Conservation (phyloP, 2,329 filamentous ascomycete species). For the Berkeleyomyces basicola region DNA sequence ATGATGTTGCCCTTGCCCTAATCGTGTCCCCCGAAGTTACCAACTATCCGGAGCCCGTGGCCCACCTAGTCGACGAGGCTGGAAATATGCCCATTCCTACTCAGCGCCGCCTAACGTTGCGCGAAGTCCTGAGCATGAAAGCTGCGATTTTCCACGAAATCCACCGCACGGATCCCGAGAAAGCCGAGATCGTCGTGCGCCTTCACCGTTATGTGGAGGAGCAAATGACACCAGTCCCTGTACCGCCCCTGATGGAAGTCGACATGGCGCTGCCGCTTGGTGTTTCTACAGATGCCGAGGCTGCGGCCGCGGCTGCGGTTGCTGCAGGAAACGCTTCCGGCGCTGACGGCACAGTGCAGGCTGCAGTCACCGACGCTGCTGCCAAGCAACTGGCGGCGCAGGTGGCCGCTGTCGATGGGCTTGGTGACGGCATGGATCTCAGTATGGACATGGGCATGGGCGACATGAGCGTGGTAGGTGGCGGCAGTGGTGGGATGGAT, state of each 20-base stretch:
- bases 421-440: constrained; percentile 1
- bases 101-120: constrained; percentile 38
- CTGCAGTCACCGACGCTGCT: constrained; percentile 24
- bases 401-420: constrained; percentile 24
- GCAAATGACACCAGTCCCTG: constrained; percentile 35
- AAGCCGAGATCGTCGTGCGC: constrained; percentile 46
- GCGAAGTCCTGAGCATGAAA: constrained; percentile 40
- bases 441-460: constrained; percentile 8
- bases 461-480: constrained; percentile 3
- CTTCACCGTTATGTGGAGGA: constrained; percentile 48
- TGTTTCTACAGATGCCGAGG: constrained; percentile 19
- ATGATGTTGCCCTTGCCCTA: constrained; percentile 53
- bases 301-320: constrained; percentile 13
- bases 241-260: constrained; percentile 25
- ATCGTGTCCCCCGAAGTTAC: constrained; percentile 49
- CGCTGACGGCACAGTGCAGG: constrained; percentile 26
- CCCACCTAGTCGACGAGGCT: constrained; percentile 22
- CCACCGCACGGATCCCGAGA: constrained; percentile 36
- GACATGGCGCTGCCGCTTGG: constrained; percentile 27
- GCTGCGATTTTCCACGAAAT: constrained; percentile 40
- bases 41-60: constrained; percentile 23
- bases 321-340: constrained; percentile 17
- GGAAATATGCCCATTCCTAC: constrained; percentile 22
- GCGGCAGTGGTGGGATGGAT: neutral
- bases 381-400: constrained; percentile 24